A percentile compares a stretch with the other conserved stretches of the same genome.
Conservation (phyloP, 208 protist species). For the Leishmania braziliensis region DNA sequence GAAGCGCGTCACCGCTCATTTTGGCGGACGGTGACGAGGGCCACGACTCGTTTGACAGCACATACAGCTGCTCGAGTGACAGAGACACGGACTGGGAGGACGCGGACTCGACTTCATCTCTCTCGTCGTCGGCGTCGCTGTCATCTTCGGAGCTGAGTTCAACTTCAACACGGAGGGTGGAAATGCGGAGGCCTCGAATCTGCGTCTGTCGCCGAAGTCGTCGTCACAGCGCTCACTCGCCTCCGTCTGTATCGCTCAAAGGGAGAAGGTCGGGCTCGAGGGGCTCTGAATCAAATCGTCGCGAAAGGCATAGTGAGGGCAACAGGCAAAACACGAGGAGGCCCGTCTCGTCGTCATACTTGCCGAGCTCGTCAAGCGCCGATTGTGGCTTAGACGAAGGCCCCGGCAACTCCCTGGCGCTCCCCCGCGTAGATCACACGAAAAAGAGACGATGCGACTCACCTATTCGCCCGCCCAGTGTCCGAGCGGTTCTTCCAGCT, state of each 20-base stretch:
- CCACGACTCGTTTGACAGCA: not conserved
- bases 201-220: not conserved
- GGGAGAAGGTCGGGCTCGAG: not conserved
- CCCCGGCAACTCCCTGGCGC: not conserved
- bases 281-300: not conserved
- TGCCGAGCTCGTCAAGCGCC: not conserved
- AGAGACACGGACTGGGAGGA: not conserved
- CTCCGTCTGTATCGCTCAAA: not conserved
- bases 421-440: not conserved
- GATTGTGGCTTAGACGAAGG: not conserved
- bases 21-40: not conserved
- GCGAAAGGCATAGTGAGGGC: not conserved
- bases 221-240: not conserved
- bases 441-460: not conserved
- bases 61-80: not conserved
- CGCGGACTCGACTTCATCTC: constrained; percentile 2
- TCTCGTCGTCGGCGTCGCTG: not conserved
- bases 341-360: not conserved
- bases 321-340: not conserved
- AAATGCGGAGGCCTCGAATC: not conserved
- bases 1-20: not conserved
- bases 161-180: not conserved
- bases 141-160: constrained; percentile 2
- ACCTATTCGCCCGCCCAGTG: not conserved
- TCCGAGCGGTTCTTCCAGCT: constrained; percentile 1